Evolutionary conservation across 2,329 filamentous ascomycete genomes (phyloP).

Genomic region (Pyrenophora graminea): DNA sequence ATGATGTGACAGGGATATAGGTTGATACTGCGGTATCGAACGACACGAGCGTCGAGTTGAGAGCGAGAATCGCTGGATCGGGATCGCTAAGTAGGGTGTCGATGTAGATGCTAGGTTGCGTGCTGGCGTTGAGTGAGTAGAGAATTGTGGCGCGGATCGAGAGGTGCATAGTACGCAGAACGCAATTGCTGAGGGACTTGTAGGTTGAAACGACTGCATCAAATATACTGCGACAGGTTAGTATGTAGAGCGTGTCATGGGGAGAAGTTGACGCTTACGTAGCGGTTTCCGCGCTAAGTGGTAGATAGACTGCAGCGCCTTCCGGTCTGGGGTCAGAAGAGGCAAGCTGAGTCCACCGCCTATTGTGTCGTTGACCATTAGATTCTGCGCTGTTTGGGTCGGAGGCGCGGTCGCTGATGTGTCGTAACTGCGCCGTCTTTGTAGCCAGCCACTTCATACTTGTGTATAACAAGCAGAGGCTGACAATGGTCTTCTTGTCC

Average conservation of each 20-base stretch:
- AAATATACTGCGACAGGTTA: constrained; percentile 64
- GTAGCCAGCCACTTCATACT: constrained; percentile 97
- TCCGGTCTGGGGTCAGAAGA: constrained; percentile 52
- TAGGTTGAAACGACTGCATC: constrained; percentile 85
- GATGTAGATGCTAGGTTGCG: constrained; percentile 45
- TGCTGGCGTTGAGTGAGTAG: constrained; percentile 69
- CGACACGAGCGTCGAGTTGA: constrained; percentile 82
- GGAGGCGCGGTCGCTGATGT: constrained; percentile 75
- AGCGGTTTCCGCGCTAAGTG: constrained; percentile 83
- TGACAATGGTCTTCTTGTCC: constrained; percentile 82
- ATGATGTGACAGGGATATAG: constrained; percentile 72
- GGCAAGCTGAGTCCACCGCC: constrained; percentile 82
- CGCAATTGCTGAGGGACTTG: constrained; percentile 75
- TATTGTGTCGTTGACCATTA: constrained; percentile 59
- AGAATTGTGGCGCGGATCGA: constrained; percentile 86
- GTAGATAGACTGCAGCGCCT: constrained; percentile 76
- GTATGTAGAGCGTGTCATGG: not conserved
- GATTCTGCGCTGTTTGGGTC: constrained; percentile 60
- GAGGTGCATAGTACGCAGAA: constrained; percentile 84
- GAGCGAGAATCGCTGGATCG: constrained; percentile 76
- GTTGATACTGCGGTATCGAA: constrained; percentile 82
- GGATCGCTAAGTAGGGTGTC: constrained; percentile 77
- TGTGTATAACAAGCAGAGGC: constrained; percentile 86
- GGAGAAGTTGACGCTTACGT: constrained; percentile 57
- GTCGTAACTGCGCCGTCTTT: constrained; percentile 78